These are phyloP conservation scores for Backusella sp. DNA, from an alignment of 192 early-diverging fungal genomes.

Conservation along the genomic window DNA sequence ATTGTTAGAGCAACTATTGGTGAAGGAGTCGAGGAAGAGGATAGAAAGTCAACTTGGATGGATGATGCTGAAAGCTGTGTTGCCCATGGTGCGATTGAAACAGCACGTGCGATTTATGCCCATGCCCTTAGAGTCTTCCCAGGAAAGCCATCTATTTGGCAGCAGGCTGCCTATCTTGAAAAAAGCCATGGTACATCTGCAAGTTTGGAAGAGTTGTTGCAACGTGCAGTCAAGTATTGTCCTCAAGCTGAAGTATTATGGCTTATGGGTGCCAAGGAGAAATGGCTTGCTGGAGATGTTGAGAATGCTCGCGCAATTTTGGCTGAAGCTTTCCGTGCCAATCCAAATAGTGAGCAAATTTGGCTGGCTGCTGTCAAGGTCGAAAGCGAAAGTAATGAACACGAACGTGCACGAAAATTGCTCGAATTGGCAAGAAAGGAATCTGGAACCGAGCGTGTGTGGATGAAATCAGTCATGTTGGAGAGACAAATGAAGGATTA, in stretches of 20 bases:
- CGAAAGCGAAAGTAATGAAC: constrained; percentile 86
- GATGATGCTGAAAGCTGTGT: constrained; percentile 85
- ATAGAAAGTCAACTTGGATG: constrained; percentile 80
- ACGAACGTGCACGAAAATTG: constrained; percentile 72
- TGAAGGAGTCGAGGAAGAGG: constrained; percentile 76
- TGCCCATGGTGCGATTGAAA: constrained; percentile 58
- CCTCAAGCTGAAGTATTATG: constrained; percentile 92
- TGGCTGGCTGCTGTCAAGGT: constrained; percentile 96
- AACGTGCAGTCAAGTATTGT: constrained; percentile 84
- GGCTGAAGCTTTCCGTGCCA: constrained; percentile 84
- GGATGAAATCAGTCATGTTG: constrained; percentile 93
- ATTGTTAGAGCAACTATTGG: constrained; percentile 80
- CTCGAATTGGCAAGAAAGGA: constrained; percentile 73
- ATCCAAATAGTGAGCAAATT: constrained; percentile 89
- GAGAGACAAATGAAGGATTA: constrained; percentile 72
- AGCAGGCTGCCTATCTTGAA: constrained; percentile 83
- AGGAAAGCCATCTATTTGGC: constrained; percentile 80
- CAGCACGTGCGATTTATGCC: constrained; percentile 87
- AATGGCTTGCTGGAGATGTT: constrained; percentile 84
- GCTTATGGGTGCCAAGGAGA: constrained; percentile 97
- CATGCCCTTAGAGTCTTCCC: constrained; percentile 79
- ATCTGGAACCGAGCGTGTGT: constrained; percentile 80
- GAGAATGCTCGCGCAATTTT: constrained; percentile 81
- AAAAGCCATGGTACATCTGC: constrained; percentile 76
- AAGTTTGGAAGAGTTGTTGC: constrained; percentile 73